Evolutionary conservation across 1,284 basidiomycete genomes (phyloP), one percentile per base, ranked within the genome.

Genomic region (Hymenochaete sp.): DNA sequence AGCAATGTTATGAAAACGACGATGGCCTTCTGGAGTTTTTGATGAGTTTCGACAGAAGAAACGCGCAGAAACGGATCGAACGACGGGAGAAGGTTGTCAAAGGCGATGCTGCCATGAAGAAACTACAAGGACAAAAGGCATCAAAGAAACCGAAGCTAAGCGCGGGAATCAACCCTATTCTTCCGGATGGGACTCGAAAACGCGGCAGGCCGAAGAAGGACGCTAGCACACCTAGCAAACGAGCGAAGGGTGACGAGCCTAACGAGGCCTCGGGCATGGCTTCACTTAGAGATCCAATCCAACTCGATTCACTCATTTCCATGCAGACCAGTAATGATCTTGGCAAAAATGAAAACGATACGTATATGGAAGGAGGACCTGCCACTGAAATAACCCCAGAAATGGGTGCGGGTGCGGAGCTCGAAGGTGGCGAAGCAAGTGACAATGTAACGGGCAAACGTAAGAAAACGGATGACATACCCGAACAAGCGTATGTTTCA

Each of bases 1-100:
- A 59, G 5, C 57, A 65, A 16, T 86, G 86, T 58, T 89, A 79
- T 53, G 53, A 65, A n/a, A 62, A 66, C 37, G 59, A 65, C 9
- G 56, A 50, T 4, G 65, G 61, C 3, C 59, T 82, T 22, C 49
- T 59, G 28, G 54, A 54, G 10, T 73, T 71, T 53, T 70, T 79
- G 48, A 73, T 82, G 11, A 38, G 19, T 38, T 39, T 21, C 25
- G 32, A 33, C 25, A 16, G 28, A 33, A 32, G 22, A 10, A 42
- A 45, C 38, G 39, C 51, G 22, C 38, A 42, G 11, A 52, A 48
- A 36, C 24, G 43, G 47, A 48, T 56, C 4, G 59, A 54, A 47
- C 58, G 57, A 37, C 57, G 57, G 2, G 55, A 55, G 5, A 57
- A 57, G 3, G 7, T 27, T 28, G 39, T 36, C 25, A 31, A 33